phyloP scores from a whole-genome alignment of 495 filamentous ascomycete genomes.

The Penicillium canariense region DNA sequence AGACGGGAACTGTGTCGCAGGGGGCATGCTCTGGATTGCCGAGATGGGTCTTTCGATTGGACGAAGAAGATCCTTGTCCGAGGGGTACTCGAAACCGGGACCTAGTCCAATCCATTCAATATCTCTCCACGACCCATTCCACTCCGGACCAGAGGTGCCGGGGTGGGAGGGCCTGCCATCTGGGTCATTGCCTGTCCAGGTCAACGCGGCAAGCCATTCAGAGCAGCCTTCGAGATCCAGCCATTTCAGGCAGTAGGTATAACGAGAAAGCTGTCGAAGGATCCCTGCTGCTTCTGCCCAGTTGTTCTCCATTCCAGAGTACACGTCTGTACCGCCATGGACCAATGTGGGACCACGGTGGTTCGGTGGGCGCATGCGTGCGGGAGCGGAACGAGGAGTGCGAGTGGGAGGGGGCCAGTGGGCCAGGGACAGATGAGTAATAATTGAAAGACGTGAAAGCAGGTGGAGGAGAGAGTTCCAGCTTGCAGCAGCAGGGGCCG shows the following conservation, averaged over 20 bases:
- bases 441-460: conserved; percentile 55
- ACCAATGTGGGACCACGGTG: background rate
- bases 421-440: conserved; percentile 77
- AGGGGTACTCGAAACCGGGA: conserved; percentile 40
- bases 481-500: conserved; percentile 41
- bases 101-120: conserved; percentile 47
- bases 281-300: conserved; percentile 68
- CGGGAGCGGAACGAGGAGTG: conserved; percentile 52
- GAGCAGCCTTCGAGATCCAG: conserved; percentile 78
- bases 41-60: background rate
- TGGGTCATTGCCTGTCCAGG: conserved; percentile 37
- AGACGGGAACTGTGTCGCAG: background rate
- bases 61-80: background rate
- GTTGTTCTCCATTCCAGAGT: conserved; percentile 64
- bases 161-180: conserved; percentile 24
- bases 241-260: conserved; percentile 70
- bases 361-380: conserved; percentile 11
- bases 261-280: conserved; percentile 63
- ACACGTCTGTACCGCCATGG: conserved; percentile 61
- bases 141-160: conserved; percentile 42
- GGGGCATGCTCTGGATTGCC: background rate
- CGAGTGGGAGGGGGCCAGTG: conserved; percentile 75
- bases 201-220: conserved; percentile 67
- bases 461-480: conserved; percentile 68
- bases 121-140: conserved; percentile 51